Base-by-base conservation (phyloP, 768 basidiomycete genomes). In the Suillus plorans region DNA sequence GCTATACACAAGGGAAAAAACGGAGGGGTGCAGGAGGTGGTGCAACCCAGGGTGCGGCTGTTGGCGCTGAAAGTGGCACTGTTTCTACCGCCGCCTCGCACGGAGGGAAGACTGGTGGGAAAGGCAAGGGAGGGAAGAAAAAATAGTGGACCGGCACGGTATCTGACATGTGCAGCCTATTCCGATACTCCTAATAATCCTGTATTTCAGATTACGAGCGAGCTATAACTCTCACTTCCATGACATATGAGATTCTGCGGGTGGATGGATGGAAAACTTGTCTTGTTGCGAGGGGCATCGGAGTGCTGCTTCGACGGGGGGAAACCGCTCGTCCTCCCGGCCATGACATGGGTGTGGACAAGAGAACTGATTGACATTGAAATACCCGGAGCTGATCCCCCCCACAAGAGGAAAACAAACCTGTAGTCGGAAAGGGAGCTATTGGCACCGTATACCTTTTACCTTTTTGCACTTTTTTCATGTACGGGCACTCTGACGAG, bases 121-220 rank as follows among this genome's bases (percentile, higher is more conserved):
- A 80, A 62, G 80, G 82, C 12, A 90, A 88, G 73, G 83, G 85
- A 60, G 90, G 88, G 81, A 90, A 88, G 80, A 88, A 84, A 78
- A 89, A 85, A 79, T 89, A 82, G 28, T 13, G 39, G 25, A 31
- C 28, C 28, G 39, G 28, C 28, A 42, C 28, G 58, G 25, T 28
- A 59, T 12, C 39, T 28, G 25, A 28, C 25, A 59, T 41, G 57
- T 25, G 16, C 16, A 41, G 18, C 25, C 20, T n/a, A 12, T 41
- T 12, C 25, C 10, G 18, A 41, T 14, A 25, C 5, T 25, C 16
- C 9, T 58, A 20, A 31, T 6, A 31, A 58, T 41, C 28, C 28
- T 28, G 42, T 28, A 59, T 59, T 42, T 5, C 25, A 59, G 39
- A 59, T 59, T 13, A 20, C 18, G 18, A 59, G 18, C 18, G 16